Base-by-base conservation (phyloP, 2,329 filamentous ascomycete species). In the Cercospora sp. region DNA sequence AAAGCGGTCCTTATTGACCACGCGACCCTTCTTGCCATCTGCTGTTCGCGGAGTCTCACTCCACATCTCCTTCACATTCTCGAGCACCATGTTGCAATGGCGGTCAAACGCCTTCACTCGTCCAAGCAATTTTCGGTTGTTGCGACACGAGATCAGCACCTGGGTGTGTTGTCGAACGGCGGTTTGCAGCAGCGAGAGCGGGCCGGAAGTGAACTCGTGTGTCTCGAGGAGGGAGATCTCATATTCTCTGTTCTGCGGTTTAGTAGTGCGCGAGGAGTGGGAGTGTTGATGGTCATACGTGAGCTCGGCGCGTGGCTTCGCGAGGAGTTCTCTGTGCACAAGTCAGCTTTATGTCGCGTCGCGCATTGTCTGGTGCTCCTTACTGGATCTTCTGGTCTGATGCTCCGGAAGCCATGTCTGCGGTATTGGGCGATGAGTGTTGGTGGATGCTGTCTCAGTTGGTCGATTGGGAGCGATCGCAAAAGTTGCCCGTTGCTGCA, bases 11-110 rank as follows among this genome's bases (percentile, higher is more conserved):
- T 98, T 97, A 84, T 99, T 99, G 71, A 98, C 92, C 55, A 91
- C 89, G 76, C 91, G 86, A 65, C 94, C 94, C 83, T 93, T 94
- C 85, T 94, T 95, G 73, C 94, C 94, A 73, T 90, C 90, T 23
- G 91, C 89, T 77, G 92, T 86, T 69, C 89, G 85, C 60, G 94
- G 93, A 65, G 91, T 95, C 84, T 99, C 95, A 9, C 94, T 97
- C 95, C 95, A 99, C 94, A 99, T 98, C 84, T 99, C 95, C 86
- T 96, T 96, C 53, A 96, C 93, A 75, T 97, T 97, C 85, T 97
- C 93, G 59, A 97, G 85, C 3, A 97, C 92, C 95, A 99, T 98
- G 84, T 99, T 99, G 88, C 94, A 98, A 83, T 99, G 95, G 69
- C 95, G 88, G 82, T 99, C 95, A 80, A 99, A 99, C 6, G 95